These are phyloP conservation scores for Chloromonas sp. DNA, from an alignment of 163 green algal species.

Conservation along the genomic window DNA sequence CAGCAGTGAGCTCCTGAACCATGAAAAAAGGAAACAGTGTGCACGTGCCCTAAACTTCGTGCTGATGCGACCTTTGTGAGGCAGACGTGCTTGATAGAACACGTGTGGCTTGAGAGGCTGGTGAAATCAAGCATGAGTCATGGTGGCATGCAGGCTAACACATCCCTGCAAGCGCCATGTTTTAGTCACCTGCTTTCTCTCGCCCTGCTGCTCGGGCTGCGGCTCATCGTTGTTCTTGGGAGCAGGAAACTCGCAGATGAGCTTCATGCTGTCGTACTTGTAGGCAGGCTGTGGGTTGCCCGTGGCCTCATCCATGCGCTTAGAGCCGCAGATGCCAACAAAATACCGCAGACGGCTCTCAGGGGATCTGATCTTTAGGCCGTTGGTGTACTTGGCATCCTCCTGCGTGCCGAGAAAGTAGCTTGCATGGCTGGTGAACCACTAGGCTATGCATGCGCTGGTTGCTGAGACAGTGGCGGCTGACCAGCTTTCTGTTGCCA, in stretches of 20 bases:
- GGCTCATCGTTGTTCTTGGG: conserved; percentile 56
- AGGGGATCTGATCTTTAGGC: conserved; percentile 62
- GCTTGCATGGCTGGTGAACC: too few species aligned
- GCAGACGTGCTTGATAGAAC: neutral
- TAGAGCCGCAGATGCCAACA: conserved; percentile 67
- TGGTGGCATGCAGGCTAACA: too few species aligned
- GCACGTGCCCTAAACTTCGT: too few species aligned
- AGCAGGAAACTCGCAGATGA: conserved; percentile 88
- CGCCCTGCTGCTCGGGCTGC: conserved; percentile 48
- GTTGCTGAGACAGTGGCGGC: too few species aligned
- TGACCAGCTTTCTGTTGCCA: too few species aligned
- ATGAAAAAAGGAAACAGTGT: too few species aligned
- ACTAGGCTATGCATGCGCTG: too few species aligned
- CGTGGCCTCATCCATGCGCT: conserved; percentile 66
- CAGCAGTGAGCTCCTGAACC: conserved; percentile 75
- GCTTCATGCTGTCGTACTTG: conserved; percentile 69
- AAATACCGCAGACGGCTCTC: conserved; percentile 79
- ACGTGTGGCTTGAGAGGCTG: too few species aligned
- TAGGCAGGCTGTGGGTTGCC: conserved; percentile 85
- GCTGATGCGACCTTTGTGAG: neutral
- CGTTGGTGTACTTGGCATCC: conserved; percentile 60
- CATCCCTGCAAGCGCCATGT: too few species aligned
- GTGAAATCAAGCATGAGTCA: too few species aligned
- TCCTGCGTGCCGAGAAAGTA: neutral
- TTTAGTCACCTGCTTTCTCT: conserved; percentile 73